phyloP scores from a whole-genome alignment of 2,329 filamentous ascomycete genomes.

The Cladosporium cucumerinum region DNA sequence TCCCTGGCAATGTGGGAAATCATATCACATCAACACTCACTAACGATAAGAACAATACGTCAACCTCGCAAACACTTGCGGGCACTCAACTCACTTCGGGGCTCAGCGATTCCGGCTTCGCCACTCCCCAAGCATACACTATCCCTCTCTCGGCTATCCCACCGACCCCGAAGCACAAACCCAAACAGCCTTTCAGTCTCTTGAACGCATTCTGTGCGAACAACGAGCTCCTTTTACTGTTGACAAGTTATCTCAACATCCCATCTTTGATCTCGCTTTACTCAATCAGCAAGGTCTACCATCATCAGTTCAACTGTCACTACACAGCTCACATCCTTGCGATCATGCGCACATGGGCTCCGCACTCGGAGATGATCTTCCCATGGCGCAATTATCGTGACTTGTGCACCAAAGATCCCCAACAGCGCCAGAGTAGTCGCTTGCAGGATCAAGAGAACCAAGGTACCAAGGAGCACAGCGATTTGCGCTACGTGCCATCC shows the following conservation, averaged over 20 bases:
- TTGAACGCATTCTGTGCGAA: conserved; percentile 34
- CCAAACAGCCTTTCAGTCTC: conserved; percentile 30
- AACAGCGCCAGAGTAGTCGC: conserved; percentile 25
- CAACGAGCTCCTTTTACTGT: conserved; percentile 52
- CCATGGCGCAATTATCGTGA: conserved; percentile 57
- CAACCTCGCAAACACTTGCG: background rate
- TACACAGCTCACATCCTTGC: conserved; percentile 57
- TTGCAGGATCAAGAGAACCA: conserved; percentile 17
- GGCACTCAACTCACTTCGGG: background rate
- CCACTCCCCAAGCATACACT: conserved; percentile 7
- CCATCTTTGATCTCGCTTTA: conserved; percentile 63
- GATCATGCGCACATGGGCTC: conserved; percentile 54
- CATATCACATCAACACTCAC: background rate
- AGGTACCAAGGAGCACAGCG: conserved; percentile 9
- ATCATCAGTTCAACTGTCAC: conserved; percentile 57
- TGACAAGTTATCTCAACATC: conserved; percentile 54
- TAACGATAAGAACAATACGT: background rate
- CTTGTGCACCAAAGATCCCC: conserved; percentile 60
- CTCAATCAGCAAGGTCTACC: conserved; percentile 60
- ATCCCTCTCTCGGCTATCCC: background rate
- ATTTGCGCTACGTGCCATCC: conserved; percentile 56
- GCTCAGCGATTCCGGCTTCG: background rate
- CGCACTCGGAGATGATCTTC: conserved; percentile 57
- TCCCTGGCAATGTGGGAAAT: background rate
- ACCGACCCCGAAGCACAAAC: background rate